Percentiles rank a stretch among this genome's conserved stretches.
Conservation (phyloP, 169 alveolate genomes). For the Amoebophrya sp. region DNA sequence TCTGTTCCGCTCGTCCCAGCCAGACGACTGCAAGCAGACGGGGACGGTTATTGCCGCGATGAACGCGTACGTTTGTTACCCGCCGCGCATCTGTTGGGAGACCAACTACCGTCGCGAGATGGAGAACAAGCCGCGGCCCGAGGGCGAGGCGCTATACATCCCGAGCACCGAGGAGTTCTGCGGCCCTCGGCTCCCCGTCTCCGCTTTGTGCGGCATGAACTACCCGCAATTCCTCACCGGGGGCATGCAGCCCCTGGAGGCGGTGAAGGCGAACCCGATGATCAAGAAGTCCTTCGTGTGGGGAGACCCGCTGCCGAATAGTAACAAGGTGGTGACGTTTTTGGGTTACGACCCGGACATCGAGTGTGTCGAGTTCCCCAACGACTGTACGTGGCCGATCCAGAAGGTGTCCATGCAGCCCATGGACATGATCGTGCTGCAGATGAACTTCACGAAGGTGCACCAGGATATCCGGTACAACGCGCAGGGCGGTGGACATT, state of each 20-base stretch:
- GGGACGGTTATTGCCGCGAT: conserved; percentile 30
- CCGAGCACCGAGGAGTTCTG: neutral
- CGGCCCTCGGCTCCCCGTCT: neutral
- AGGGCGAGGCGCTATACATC: neutral
- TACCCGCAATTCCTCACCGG: conserved; percentile 19
- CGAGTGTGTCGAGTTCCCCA: neutral
- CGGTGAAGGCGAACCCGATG: neutral
- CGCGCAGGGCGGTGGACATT: neutral
- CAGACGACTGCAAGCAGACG: conserved; percentile 35
- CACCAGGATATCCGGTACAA: conserved; percentile 3
- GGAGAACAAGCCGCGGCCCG: neutral
- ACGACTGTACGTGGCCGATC: neutral
- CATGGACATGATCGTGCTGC: neutral
- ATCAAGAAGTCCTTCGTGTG: neutral
- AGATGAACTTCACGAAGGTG: neutral
- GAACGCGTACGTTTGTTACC: conserved; percentile 25
- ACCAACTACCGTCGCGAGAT: neutral
- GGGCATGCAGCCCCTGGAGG: neutral
- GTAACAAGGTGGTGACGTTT: neutral
- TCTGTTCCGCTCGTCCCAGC: neutral
- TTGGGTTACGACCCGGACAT: conserved; percentile 16
- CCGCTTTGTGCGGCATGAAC: neutral
- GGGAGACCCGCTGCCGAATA: neutral
- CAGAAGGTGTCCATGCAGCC: conserved; percentile 7
- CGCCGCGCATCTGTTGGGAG: neutral